Base-by-base conservation (phyloP, 1,284 basidiomycete genomes). In the Cutaneotrichosporon sp. region DNA sequence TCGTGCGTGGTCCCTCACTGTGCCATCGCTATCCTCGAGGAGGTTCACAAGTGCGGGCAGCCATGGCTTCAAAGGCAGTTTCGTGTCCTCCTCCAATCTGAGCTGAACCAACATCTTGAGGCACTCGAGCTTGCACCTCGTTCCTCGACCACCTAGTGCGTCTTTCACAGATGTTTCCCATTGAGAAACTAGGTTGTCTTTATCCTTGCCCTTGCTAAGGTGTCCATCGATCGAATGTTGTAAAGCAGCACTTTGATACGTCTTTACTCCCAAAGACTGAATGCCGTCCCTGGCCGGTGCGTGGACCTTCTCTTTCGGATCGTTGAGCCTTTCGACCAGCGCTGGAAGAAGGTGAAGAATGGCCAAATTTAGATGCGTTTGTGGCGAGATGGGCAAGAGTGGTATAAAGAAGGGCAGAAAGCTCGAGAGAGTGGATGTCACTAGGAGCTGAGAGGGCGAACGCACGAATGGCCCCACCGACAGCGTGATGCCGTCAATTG, bases 11-110 rank as follows among this genome's bases (percentile, higher is more conserved):
- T 91, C 87, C 36, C 96, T 84, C 45, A 98, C 94, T 60, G 83
- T 83, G 4, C 86, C 83, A 68, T 99, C 94, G 1, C 85, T 84
- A 73, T 98, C 93, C 75, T 96, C 88, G 20, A 98, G 80, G 39
- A 85, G 78, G 51, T 85, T 87, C 15, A 97, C 88, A 41, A 98
- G 82, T 20, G 80, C 75, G 0, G 87, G 76, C 26, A 96, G 80
- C 73, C 89, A 94, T 2, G 88, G 83, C 47, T 87, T 83, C 43
- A 98, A 80, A 13, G 90, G 90, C 60, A 96, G 87, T 48, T 82
- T 80, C 50, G 83, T 80, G 60, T 86, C 65, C 65, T 86, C 84
- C 79, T 93, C 89, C 68, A 88, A 86, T 50, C 89, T 79, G 51
- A 91, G 48, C 4, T 49, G 45, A 15, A 62, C 22, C 4, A 74